These are phyloP conservation scores for Trichosporon asahii DNA, from an alignment of 1,284 basidiomycete species.

Conservation along the genomic window DNA sequence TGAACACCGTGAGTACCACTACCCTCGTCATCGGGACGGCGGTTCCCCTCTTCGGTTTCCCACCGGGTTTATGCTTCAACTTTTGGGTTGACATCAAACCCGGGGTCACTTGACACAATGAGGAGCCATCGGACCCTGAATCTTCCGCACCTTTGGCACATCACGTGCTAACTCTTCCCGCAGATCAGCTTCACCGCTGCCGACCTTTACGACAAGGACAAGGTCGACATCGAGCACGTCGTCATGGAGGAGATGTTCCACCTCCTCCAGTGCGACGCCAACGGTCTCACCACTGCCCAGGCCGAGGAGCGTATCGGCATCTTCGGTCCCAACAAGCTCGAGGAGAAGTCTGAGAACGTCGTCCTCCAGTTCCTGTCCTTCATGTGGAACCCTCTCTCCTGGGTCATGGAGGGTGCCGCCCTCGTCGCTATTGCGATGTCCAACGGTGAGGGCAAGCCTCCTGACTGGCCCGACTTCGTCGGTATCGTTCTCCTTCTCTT, in stretches of 20 bases:
- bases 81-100: not conserved
- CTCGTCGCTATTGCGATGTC: slow-evolving; percentile 94
- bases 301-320: slow-evolving; percentile 80
- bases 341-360: slow-evolving; percentile 77
- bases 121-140: not conserved
- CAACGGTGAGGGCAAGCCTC: slow-evolving; percentile 77
- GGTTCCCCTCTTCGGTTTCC: not conserved
- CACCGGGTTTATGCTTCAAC: not conserved
- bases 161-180: slow-evolving; percentile 8
- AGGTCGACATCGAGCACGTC: slow-evolving; percentile 96
- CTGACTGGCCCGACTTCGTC: slow-evolving; percentile 96
- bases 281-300: slow-evolving; percentile 73
- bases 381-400: slow-evolving; percentile 98
- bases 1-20: slow-evolving; percentile 62
- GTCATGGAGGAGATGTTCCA: slow-evolving; percentile 96
- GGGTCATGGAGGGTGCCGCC: slow-evolving; percentile 99
- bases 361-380: slow-evolving; percentile 78
- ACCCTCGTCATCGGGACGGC: not conserved
- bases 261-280: slow-evolving; percentile 78
- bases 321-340: slow-evolving; percentile 95
- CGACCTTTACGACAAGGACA: slow-evolving; percentile 94
- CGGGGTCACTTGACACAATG: not conserved
- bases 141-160: not conserved
- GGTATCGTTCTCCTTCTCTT: slow-evolving; percentile 90
- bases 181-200: slow-evolving; percentile 50